Evolutionary conservation across 202 grass and related monocot genomes (phyloP).

Genomic region (Digitaria exilis): DNA sequence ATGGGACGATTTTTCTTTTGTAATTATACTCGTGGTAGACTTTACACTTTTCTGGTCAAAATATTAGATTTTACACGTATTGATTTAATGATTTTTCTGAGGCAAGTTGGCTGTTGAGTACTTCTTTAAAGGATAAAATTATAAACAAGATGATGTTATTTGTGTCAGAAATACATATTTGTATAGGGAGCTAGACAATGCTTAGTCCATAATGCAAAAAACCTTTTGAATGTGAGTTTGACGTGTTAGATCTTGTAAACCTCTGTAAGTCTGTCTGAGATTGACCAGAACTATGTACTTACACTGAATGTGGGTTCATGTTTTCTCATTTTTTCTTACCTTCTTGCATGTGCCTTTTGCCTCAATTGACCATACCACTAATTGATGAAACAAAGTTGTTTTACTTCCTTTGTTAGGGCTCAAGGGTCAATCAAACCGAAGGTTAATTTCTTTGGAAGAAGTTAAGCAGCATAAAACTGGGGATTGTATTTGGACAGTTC

Average conservation of each 20-base stretch:
- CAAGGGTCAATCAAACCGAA: constrained; percentile 68
- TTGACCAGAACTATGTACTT: neutral
- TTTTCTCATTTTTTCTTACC: neutral
- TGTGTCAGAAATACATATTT: neutral
- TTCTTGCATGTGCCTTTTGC: neutral
- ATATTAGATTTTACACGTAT: neutral
- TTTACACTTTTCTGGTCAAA: no score
- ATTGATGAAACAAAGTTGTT: constrained; percentile 4
- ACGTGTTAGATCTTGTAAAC: neutral
- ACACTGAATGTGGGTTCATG: neutral
- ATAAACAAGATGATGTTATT: neutral
- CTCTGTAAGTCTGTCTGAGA: neutral
- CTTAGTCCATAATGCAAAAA: neutral
- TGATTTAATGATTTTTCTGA: neutral
- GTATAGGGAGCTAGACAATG: neutral
- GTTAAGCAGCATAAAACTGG: constrained; percentile 83
- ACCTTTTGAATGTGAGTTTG: neutral
- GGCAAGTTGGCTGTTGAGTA: constrained; percentile 6
- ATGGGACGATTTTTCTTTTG: neutral
- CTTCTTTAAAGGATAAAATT: neutral
- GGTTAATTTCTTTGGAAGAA: constrained; percentile 82
- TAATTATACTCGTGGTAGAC: neutral
- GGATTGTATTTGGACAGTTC: constrained; percentile 82
- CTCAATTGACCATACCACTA: neutral
- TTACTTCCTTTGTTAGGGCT: constrained; percentile 58